Base-by-base conservation (phyloP, 1,284 basidiomycete species). In the Malassezia brasiliensis region DNA sequence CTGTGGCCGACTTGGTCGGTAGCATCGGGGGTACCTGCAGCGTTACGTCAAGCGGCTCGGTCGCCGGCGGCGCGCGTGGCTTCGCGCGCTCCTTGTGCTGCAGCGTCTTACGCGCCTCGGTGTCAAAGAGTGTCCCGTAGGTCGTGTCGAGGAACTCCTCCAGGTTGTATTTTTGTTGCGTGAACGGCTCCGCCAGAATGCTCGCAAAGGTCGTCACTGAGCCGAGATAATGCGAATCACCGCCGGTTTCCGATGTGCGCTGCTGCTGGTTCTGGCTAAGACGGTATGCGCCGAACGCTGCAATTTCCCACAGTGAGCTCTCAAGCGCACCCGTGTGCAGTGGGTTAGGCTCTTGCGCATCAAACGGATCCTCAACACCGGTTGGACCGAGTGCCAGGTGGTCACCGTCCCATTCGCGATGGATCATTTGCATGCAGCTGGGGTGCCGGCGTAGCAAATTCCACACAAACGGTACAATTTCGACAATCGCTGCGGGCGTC, bases 61-160 rank as follows among this genome's bases (percentile, higher is more conserved):
- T 22, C 9, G 61, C 56, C 3, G 62, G 60, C 12, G 44, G 36
- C 12, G 52, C 38, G 5, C 36, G 41, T 31, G 46, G 52, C 31
- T 53, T 52, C 6, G 37, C n/a, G 14, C 48, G 39, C 28, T 57
- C 35, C 22, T 52, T 41, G 32, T 51, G 53, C 46, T 57, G 51
- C 48, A 94, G 84, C 61, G 83, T 86, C 47, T 88, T 80, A 56
- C 83, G 83, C 19, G 80, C 79, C 70, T 96, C 93, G 1, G 86
- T 87, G 48, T 91, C 88, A 64, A 94, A 87, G 32, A 96, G 79
- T 87, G 89, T 96, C 14, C 80, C 81, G 70, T 96, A 98, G 0
- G 88, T 89, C 74, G 96, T 90, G 77, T 98, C 94, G 68, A 96
- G 76, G 75, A 98, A 98, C 75, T 98, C 94, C 66, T 98, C 94